Conservation (phyloP, 257 asterid species). For the Rauvolfia tetraphylla region DNA sequence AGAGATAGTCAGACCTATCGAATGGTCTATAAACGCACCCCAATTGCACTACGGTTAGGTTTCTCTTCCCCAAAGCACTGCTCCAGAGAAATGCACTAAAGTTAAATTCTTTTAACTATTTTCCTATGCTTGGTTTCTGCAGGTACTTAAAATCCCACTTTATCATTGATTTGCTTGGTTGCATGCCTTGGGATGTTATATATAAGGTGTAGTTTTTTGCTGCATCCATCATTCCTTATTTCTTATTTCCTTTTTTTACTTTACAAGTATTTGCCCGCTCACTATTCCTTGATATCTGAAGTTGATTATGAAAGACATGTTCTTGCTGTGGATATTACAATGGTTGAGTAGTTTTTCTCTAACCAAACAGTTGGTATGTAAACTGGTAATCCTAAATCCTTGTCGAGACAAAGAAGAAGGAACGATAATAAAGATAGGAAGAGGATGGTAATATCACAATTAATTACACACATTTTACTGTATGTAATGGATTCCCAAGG, state of each 20-base stretch:
- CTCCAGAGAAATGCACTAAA: not conserved
- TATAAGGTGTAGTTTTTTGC: slow-evolving; percentile 30
- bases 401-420: not conserved
- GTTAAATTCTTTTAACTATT: not conserved
- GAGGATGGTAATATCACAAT: not conserved
- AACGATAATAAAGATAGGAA: not conserved
- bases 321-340: not conserved
- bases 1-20: slow-evolving; percentile 41
- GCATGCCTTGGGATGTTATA: slow-evolving; percentile 48
- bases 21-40: slow-evolving; percentile 31
- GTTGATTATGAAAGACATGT: not conserved
- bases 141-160: slow-evolving; percentile 42
- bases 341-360: not conserved
- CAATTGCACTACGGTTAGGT: slow-evolving; percentile 40
- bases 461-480: not conserved
- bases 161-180: slow-evolving; percentile 37
- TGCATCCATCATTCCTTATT: not conserved
- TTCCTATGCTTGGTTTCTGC: slow-evolving; percentile 13
- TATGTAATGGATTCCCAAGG: not conserved
- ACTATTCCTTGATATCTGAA: slow-evolving; percentile 7
- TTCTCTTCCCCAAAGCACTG: not conserved
- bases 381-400: not conserved
- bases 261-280: not conserved
- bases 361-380: not conserved
- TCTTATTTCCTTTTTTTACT: not conserved